Base-by-base conservation (phyloP, 2,329 filamentous ascomycete species). In the Intubia oerlemansii region DNA sequence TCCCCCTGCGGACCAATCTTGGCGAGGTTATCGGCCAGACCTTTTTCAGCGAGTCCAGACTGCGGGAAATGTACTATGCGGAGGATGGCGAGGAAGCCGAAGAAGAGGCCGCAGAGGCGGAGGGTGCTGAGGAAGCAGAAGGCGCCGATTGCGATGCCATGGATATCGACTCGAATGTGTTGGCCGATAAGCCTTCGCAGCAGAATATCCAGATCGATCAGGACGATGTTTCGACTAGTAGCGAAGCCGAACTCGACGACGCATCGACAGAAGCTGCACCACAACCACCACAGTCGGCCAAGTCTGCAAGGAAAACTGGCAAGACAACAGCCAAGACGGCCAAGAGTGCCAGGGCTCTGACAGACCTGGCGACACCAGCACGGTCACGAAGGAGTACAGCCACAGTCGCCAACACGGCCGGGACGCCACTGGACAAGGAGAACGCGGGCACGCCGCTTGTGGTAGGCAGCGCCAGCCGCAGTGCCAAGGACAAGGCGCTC, bases 11-110 rank as follows among this genome's bases (percentile, higher is more conserved):
- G 32, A 95, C 85, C 3, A 95, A 98, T 45, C 60, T 98, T 5
- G 78, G 82, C 29, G 88, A 95, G 48, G 68, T 95, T 31, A 79
- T 92, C 33, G 88, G 88, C 13, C 80, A 90, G 46, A 93, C 81
- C 0, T 70, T 70, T 35, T 65, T 95, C 30, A 74, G 93, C 34
- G 56, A 65, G 41, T 42, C 52, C 9, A 51, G 44, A 42, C 59
- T 80, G 23, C 57, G 66, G 30, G 66, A 67, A 7, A 54, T 78
- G 8, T 82, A 82, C 47, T 76, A 72, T 35, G 59, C 71, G 2
- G 15, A 15, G 12, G 17, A 14, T 4, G 14, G 7, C 10, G 27
- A 13, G 2, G 21, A 22, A 11, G 17, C 11, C 5, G 55, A 59
- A 5, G 55, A 57, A 24, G 43, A 44, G n/a, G 41, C 56, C 33